These are phyloP conservation scores for Xylariaceae sp. DNA, from an alignment of 2,329 filamentous ascomycete genomes.

Conservation along the genomic window DNA sequence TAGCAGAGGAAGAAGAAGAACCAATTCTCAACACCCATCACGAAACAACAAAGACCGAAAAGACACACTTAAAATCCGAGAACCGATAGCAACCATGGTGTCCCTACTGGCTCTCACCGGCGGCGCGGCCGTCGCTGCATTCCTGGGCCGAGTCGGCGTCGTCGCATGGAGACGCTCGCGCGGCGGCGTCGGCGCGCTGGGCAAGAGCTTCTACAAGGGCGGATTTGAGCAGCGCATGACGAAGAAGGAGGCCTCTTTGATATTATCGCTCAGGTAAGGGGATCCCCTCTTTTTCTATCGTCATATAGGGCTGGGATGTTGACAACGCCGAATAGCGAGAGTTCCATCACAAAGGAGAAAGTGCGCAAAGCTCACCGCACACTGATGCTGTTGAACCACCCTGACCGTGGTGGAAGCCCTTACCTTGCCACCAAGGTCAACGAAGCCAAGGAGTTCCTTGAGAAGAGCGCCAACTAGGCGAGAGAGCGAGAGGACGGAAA, in stretches of 20 bases:
- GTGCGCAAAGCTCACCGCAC: slow-evolving; percentile 91
- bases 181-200: slow-evolving; percentile 71
- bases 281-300: not conserved
- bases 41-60: not conserved
- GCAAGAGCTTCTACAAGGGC: slow-evolving; percentile 94
- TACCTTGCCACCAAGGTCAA: slow-evolving; percentile 98
- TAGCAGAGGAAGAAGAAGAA: not conserved
- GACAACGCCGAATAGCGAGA: slow-evolving; percentile 56
- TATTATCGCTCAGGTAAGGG: slow-evolving; percentile 78
- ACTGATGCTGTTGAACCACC: slow-evolving; percentile 96
- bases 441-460: slow-evolving; percentile 93
- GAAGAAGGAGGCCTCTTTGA: slow-evolving; percentile 81
- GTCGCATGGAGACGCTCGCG: slow-evolving; percentile 81
- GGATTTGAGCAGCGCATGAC: slow-evolving; percentile 98
- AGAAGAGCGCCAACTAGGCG: slow-evolving; percentile 53
- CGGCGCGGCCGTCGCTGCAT: slow-evolving; percentile 47
- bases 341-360: slow-evolving; percentile 83
- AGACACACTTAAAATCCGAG: not conserved
- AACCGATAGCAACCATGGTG: slow-evolving; percentile 42
- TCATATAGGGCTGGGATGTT: not conserved
- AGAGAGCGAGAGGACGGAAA: not conserved
- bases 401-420: slow-evolving; percentile 91
- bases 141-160: slow-evolving; percentile 80
- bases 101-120: slow-evolving; percentile 48
- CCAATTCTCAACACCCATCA: not conserved